Evolutionary conservation across 805 yeast genomes (phyloP).

Genomic region (Cyberlindnera suaveolens): DNA sequence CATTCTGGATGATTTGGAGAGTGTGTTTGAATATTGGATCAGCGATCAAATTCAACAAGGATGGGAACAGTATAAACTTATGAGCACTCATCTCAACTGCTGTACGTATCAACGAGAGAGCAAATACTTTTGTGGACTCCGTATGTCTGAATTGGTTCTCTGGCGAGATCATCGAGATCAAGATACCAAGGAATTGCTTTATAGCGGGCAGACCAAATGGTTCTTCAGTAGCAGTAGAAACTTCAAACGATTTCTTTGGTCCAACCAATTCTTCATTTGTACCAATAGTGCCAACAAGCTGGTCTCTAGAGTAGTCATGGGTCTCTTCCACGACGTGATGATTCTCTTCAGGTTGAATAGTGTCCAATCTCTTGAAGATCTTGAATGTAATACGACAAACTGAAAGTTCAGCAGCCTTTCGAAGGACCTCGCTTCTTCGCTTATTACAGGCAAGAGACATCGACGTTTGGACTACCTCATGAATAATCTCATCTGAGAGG

Average conservation of each 20-base stretch:
- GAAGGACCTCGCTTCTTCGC: conserved; percentile 80
- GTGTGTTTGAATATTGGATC: conserved; percentile 84
- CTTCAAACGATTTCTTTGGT: conserved; percentile 20
- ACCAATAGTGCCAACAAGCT: conserved; percentile 44
- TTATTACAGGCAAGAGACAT: conserved; percentile 89
- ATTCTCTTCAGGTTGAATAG: conserved; percentile 42
- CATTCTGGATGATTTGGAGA: conserved; percentile 68
- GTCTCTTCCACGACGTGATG: conserved; percentile 37
- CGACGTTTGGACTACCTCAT: conserved; percentile 88
- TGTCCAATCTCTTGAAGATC: conserved; percentile 55
- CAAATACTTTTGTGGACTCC: conserved; percentile 80
- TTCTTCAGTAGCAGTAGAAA: conserved; percentile 21
- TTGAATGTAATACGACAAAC: conserved; percentile 62
- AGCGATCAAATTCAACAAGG: conserved; percentile 60
- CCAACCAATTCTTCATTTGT: conserved; percentile 43
- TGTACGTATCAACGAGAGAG: conserved; percentile 66
- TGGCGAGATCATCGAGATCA: conserved; percentile 77
- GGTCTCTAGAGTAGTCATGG: conserved; percentile 40
- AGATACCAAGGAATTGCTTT: conserved; percentile 67
- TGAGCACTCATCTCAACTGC: conserved; percentile 80
- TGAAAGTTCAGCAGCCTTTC: conserved; percentile 85
- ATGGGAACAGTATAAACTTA: conserved; percentile 51
- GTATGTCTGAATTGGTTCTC: conserved; percentile 78
- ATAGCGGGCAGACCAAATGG: conserved; percentile 72
- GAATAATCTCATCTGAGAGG: conserved; percentile 76